A percentile compares a stretch with the other conserved stretches of the same genome.
Evolutionary conservation across 1,139 yeast species (phyloP).

Genomic region (Taiozyma sp.): DNA sequence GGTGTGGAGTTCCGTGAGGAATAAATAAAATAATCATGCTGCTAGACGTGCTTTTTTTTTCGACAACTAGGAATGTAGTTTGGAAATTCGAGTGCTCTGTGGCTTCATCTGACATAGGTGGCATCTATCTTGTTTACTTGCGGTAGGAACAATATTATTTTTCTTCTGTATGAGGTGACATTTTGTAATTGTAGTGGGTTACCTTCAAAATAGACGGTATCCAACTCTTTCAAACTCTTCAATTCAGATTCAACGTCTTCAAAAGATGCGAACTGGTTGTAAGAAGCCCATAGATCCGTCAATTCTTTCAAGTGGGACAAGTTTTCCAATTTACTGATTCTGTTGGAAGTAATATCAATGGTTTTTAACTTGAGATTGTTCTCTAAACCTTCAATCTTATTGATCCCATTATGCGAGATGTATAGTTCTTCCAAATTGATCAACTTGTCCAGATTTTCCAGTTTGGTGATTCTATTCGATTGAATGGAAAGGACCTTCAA

Average conservation of each 20-base stretch:
- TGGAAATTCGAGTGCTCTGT: too few species aligned
- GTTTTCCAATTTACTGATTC: constrained; percentile 54
- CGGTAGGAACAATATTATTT: constrained; percentile 64
- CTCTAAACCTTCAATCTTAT: constrained; percentile 73
- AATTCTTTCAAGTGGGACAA: constrained; percentile 58
- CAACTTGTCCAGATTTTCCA: constrained; percentile 77
- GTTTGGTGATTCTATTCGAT: constrained; percentile 70
- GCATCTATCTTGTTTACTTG: constrained; percentile 89
- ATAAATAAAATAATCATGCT: neutral
- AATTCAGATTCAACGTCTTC: constrained; percentile 64
- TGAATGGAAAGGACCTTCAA: constrained; percentile 82
- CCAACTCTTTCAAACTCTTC: constrained; percentile 56
- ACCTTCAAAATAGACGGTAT: constrained; percentile 93
- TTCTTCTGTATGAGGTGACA: constrained; percentile 80
- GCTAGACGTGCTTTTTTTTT: too few species aligned
- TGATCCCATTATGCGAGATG: constrained; percentile 79
- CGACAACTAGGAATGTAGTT: too few species aligned
- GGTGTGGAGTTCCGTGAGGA: constrained; percentile 27
- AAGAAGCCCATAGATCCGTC: constrained; percentile 93
- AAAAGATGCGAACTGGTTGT: constrained; percentile 63
- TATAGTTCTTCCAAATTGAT: constrained; percentile 78
- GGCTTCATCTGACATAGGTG: constrained; percentile 45
- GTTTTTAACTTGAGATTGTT: constrained; percentile 61
- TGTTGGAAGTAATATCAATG: constrained; percentile 78
- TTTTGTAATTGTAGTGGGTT: constrained; percentile 77